Evolutionary conservation across 2,329 filamentous ascomycete species (phyloP).

Genomic region (Nannizziopsis arthrosporioides): DNA sequence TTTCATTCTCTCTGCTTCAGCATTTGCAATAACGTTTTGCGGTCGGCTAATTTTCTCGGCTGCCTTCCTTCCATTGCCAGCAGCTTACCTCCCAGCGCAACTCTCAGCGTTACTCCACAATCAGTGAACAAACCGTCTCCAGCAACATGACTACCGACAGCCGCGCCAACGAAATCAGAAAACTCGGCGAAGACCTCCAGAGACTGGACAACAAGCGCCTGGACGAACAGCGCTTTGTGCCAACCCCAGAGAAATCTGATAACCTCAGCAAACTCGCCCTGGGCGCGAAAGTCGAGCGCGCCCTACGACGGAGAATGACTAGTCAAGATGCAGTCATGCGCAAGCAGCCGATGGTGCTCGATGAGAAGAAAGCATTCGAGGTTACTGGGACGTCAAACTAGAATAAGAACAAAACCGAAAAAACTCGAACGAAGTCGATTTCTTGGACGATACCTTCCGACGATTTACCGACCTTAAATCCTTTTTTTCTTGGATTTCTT

Average conservation of each 20-base stretch:
- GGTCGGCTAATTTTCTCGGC: not conserved
- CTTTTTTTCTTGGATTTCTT: too few relatives aligned
- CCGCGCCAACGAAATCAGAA: conserved; percentile 53
- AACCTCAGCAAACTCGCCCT: conserved; percentile 76
- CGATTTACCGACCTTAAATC: too few relatives aligned
- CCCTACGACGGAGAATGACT: conserved; percentile 73
- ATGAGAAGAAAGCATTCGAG: conserved; percentile 27
- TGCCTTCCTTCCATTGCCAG: not conserved
- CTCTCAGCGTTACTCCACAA: conserved; percentile 44
- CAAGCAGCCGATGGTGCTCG: conserved; percentile 40
- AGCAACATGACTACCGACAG: conserved; percentile 36
- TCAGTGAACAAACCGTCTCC: conserved; percentile 37
- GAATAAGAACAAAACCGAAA: not conserved
- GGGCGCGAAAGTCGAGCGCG: conserved; percentile 80
- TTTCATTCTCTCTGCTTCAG: conserved; percentile 3
- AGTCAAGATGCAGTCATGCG: conserved; percentile 74
- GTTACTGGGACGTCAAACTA: conserved; percentile 10
- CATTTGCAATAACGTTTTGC: too few relatives aligned
- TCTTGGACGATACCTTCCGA: too few relatives aligned
- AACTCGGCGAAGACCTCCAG: conserved; percentile 68
- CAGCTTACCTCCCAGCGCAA: conserved; percentile 37
- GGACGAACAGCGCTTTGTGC: conserved; percentile 65
- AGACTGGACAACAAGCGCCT: conserved; percentile 86
- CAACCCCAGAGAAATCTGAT: conserved; percentile 68
- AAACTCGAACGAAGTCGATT: too few relatives aligned